Evolutionary conservation across 2,329 filamentous ascomycete species (phyloP).

Genomic region (Alternaria ethzedia): DNA sequence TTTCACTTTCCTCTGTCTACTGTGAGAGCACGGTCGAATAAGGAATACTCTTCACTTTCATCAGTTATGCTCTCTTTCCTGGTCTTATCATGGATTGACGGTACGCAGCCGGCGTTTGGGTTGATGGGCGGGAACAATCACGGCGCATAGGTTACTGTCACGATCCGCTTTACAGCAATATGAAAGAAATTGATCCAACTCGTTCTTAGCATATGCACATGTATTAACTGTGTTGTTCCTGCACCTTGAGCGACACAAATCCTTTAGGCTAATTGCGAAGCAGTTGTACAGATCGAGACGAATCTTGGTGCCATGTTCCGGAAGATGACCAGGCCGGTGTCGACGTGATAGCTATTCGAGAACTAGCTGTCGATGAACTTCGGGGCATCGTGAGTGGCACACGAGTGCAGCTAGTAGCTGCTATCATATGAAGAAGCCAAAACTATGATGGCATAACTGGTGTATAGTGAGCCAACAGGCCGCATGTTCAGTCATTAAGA

Average conservation of each 20-base stretch:
- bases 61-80: neutral
- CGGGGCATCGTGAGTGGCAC: neutral
- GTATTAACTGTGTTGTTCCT: slow-evolving; percentile 29
- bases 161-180: slow-evolving; percentile 27
- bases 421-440: neutral
- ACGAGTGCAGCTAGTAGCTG: neutral
- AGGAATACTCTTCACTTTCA: neutral
- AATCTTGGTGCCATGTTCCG: neutral
- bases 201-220: slow-evolving; percentile 6
- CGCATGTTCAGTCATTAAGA: neutral
- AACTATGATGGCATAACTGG: neutral
- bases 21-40: neutral
- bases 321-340: neutral
- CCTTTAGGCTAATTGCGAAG: slow-evolving; percentile 27
- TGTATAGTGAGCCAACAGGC: neutral
- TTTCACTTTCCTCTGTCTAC: neutral
- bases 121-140: slow-evolving; percentile 4
- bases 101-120: slow-evolving; percentile 1
- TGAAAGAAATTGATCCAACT: slow-evolving; percentile 26
- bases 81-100: neutral
- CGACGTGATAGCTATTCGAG: neutral
- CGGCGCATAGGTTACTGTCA: slow-evolving; percentile 12
- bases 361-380: neutral
- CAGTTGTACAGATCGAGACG: neutral
- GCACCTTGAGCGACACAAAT: slow-evolving; percentile 25